These are phyloP conservation scores for Camellia japonica DNA, from an alignment of 148 eudicot species.

Conservation along the genomic window DNA sequence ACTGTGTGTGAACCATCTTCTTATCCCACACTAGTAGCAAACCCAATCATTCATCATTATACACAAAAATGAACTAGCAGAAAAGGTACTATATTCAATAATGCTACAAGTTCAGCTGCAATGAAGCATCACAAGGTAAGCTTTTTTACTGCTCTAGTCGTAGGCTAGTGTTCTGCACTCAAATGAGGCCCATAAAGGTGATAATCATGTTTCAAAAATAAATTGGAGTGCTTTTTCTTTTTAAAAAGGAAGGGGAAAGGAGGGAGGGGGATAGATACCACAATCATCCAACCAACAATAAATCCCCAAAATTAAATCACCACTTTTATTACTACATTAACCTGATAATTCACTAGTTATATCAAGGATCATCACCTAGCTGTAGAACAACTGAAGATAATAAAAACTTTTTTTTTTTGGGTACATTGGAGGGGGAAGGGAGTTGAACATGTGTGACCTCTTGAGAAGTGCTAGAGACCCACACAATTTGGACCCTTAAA, in stretches of 20 bases:
- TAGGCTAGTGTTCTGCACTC: background rate
- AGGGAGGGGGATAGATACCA: background rate
- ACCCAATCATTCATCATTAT: background rate
- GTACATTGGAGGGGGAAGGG: too few species aligned
- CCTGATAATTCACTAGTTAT: background rate
- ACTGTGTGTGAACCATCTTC: conserved; percentile 93
- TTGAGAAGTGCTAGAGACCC: too few species aligned
- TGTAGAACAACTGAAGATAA: background rate
- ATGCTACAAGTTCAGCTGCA: background rate
- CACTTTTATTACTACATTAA: background rate
- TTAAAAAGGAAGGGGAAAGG: background rate
- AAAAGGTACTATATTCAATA: background rate
- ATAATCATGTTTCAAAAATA: background rate
- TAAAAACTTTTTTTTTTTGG: too few species aligned
- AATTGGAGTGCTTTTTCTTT: background rate
- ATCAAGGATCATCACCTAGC: background rate
- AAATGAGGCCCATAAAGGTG: background rate
- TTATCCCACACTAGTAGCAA: conserved; percentile 83
- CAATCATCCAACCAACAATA: background rate
- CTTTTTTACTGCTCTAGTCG: background rate
- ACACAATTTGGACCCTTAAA: too few species aligned
- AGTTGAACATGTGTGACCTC: too few species aligned
- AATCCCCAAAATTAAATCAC: background rate
- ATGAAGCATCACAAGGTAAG: background rate
- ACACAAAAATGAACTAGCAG: background rate